Conservation (phyloP, 176 grass and related monocot genomes). For the Carex scoparia region DNA sequence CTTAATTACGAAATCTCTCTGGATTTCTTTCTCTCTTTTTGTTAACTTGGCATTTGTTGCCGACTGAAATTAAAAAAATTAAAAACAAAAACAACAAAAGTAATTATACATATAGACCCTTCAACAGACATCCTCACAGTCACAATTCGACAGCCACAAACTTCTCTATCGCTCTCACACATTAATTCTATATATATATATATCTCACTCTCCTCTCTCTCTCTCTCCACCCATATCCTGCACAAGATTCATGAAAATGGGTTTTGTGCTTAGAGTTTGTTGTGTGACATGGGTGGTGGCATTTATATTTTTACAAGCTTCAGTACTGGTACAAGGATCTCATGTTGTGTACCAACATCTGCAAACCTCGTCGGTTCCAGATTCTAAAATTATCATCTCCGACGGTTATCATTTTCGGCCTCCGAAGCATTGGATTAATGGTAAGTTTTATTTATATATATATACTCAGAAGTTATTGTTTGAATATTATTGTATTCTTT, state of each 20-base stretch:
- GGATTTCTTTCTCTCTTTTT: neutral
- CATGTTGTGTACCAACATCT: constrained; percentile 7
- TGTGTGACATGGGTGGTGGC: constrained; percentile 1
- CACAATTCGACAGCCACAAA: too few species aligned
- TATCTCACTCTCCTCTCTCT: neutral
- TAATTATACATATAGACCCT: too few species aligned
- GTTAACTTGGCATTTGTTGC: too few species aligned
- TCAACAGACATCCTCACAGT: too few species aligned
- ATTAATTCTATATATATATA: too few species aligned
- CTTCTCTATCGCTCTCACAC: too few species aligned
- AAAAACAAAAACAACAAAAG: too few species aligned
- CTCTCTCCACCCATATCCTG: neutral
- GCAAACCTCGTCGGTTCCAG: neutral
- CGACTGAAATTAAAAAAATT: too few species aligned
- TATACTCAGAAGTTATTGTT: neutral
- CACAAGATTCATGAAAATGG: neutral
- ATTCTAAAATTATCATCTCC: too few species aligned
- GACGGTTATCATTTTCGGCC: constrained; percentile 57
- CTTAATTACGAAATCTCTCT: neutral
- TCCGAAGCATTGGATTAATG: constrained; percentile 61
- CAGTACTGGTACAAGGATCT: constrained; percentile 5
- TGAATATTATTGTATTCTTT: neutral
- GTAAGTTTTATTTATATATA: constrained; percentile 17
- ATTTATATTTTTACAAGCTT: neutral
- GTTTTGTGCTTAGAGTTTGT: neutral